These are phyloP conservation scores for Zygosaccharomyces bisporus DNA, from an alignment of 805 yeast species.

Conservation along the genomic window DNA sequence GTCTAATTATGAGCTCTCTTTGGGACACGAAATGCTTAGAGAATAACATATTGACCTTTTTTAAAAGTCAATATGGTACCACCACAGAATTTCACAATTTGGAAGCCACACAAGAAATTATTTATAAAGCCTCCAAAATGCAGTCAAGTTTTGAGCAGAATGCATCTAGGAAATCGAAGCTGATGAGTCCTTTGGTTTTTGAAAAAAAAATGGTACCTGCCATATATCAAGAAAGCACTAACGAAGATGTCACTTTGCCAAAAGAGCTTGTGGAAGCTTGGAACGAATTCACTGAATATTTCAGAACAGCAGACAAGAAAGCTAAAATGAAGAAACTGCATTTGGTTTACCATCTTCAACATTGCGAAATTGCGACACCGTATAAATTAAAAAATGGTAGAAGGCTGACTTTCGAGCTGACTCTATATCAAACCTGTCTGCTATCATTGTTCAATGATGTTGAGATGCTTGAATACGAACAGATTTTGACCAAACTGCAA, in stretches of 20 bases:
- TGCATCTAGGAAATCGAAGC: neutral
- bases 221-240: constrained; percentile 13
- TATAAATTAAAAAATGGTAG: constrained; percentile 15
- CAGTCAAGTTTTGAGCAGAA: constrained; percentile 6
- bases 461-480: constrained; percentile 12
- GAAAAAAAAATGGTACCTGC: constrained; percentile 24
- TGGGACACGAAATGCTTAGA: constrained; percentile 7
- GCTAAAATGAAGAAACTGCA: constrained; percentile 18
- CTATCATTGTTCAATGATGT: constrained; percentile 25
- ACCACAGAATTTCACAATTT: constrained; percentile 10
- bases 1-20: constrained; percentile 4
- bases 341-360: constrained; percentile 28
- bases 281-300: constrained; percentile 16
- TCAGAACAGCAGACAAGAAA: constrained; percentile 11
- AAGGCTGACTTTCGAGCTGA: constrained; percentile 23
- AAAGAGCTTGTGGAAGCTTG: constrained; percentile 18
- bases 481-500: constrained; percentile 11
- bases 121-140: constrained; percentile 7
- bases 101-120: constrained; percentile 7
- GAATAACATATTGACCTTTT: constrained; percentile 6
- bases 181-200: constrained; percentile 21
- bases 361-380: constrained; percentile 29
- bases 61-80: constrained; percentile 6
- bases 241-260: constrained; percentile 18
- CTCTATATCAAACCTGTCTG: constrained; percentile 28